Conservation (phyloP, 2,329 filamentous ascomycete species). For the Ophidiomyces ophidiicola region DNA sequence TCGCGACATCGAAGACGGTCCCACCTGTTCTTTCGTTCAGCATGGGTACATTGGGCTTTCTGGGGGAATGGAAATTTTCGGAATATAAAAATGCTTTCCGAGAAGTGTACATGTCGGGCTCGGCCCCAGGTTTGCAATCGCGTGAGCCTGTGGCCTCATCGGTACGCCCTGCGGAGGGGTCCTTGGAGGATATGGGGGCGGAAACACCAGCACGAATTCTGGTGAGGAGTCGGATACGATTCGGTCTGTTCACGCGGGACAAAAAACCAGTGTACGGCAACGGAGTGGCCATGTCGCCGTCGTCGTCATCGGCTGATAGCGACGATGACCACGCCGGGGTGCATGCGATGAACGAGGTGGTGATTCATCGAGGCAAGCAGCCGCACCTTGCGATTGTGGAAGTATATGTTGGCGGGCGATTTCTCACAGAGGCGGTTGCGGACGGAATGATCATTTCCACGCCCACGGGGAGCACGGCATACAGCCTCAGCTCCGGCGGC, state of each 20-base stretch:
- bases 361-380: conserved; percentile 79
- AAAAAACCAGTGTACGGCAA: conserved; percentile 36
- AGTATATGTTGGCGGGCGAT: conserved; percentile 77
- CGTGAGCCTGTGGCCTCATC: conserved; percentile 30
- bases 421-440: conserved; percentile 84
- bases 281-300: conserved; percentile 16
- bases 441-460: conserved; percentile 92
- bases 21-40: conserved; percentile 90
- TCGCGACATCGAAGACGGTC: conserved; percentile 66
- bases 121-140: conserved; percentile 40
- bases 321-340: conserved; percentile 35
- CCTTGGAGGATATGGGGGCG: conserved; percentile 64
- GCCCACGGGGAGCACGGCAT: conserved; percentile 88
- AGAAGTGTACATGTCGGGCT: conserved; percentile 78
- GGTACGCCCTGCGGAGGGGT: too few species aligned
- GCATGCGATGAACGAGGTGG: conserved; percentile 85
- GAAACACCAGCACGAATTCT: conserved; percentile 67
- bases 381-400: conserved; percentile 87
- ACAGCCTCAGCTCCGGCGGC: conserved; percentile 83
- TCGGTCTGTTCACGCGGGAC: conserved; percentile 64
- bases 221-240: conserved; percentile 72
- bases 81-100: conserved; percentile 88
- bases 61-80: conserved; percentile 91
- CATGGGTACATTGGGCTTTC: conserved; percentile 89
- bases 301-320: too few species aligned